These are phyloP conservation scores for Irpex lacteus DNA, from an alignment of 1,284 basidiomycete genomes.

Conservation along the genomic window DNA sequence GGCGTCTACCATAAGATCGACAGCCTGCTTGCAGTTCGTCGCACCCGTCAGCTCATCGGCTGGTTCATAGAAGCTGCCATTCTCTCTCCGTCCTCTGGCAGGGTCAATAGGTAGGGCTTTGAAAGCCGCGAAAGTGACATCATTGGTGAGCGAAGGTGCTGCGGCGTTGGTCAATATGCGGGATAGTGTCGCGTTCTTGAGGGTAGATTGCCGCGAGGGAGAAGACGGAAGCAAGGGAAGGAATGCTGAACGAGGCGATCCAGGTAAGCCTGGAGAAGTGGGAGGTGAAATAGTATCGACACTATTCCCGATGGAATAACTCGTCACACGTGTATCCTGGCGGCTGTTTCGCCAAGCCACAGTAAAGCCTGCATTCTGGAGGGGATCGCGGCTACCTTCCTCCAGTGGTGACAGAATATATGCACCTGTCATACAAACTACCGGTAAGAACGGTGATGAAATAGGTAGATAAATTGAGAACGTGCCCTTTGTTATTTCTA, in stretches of 20 bases:
- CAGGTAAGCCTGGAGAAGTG: slow-evolving; percentile 18
- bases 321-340: slow-evolving; percentile 71
- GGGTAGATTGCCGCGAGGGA: slow-evolving; percentile 22
- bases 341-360: slow-evolving; percentile 68
- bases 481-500: slow-evolving; percentile 79
- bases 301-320: slow-evolving; percentile 80
- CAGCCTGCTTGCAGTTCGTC: slow-evolving; percentile 73
- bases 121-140: slow-evolving; percentile 64
- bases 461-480: not conserved
- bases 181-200: slow-evolving; percentile 19
- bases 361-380: slow-evolving; percentile 85
- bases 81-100: slow-evolving; percentile 49
- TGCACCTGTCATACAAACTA: slow-evolving; percentile 50
- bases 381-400: slow-evolving; percentile 82
- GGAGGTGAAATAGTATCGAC: slow-evolving; percentile 35
- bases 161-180: slow-evolving; percentile 35
- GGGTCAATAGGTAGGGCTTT: slow-evolving; percentile 73
- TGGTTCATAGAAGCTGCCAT: slow-evolving; percentile 52
- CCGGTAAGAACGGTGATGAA: slow-evolving; percentile 4
- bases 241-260: slow-evolving; percentile 11
- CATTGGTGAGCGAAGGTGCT: slow-evolving; percentile 27
- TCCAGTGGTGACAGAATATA: slow-evolving; percentile 91
- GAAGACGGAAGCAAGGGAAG: slow-evolving; percentile 8
- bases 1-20: slow-evolving; percentile 69
- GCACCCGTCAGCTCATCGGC: slow-evolving; percentile 62